These are phyloP conservation scores for Fraxinus platypoda DNA, from an alignment of 305 asterid genomes.

Conservation along the genomic window DNA sequence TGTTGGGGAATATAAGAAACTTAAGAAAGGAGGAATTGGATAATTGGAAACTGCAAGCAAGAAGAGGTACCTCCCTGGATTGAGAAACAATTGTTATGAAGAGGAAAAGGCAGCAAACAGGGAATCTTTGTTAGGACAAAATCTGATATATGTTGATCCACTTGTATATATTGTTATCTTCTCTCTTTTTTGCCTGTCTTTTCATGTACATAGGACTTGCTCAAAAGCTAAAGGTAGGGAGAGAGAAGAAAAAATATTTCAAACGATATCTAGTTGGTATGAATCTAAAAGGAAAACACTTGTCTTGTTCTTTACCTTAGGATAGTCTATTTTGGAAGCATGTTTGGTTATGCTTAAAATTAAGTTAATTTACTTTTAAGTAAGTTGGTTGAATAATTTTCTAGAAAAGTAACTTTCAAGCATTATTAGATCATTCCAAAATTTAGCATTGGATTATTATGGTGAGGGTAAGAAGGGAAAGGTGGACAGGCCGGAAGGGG, in stretches of 20 bases:
- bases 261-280: slow-evolving; percentile 25
- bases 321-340: neutral
- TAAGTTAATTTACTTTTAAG: neutral
- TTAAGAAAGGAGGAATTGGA: slow-evolving; percentile 71
- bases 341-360: neutral
- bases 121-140: slow-evolving; percentile 21
- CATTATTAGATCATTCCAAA: neutral
- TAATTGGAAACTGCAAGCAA: slow-evolving; percentile 75
- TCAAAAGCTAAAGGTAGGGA: slow-evolving; percentile 42
- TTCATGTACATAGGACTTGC: slow-evolving; percentile 41
- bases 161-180: slow-evolving; percentile 3
- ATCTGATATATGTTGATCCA: neutral
- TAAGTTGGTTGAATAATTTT: neutral
- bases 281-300: slow-evolving; percentile 34
- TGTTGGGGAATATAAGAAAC: slow-evolving; percentile 84
- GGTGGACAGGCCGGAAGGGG: neutral
- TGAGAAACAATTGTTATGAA: slow-evolving; percentile 41
- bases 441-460: neutral
- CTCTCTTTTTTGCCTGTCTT: slow-evolving; percentile 32
- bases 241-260: slow-evolving; percentile 35
- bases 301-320: slow-evolving; percentile 22
- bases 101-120: slow-evolving; percentile 37
- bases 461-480: neutral
- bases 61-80: slow-evolving; percentile 45
- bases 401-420: neutral